Evolutionary conservation across 116 monocot genomes (phyloP).

Genomic region (Cymodocea nodosa): DNA sequence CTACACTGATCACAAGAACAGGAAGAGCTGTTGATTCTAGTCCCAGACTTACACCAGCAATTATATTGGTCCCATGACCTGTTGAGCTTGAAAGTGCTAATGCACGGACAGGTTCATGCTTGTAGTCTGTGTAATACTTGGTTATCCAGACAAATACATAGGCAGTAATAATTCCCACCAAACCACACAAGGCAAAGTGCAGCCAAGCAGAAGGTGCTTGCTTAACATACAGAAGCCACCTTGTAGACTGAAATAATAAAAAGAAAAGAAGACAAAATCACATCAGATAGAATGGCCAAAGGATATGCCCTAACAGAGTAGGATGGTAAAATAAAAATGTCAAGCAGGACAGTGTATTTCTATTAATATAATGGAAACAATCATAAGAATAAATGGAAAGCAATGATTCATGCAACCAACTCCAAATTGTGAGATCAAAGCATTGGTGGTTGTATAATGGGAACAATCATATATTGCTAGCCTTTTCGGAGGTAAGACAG

Average conservation of each 20-base stretch:
- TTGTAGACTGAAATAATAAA: conserved; percentile 52
- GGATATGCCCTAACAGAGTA: too few relatives aligned
- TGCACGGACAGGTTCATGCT: conserved; percentile 75
- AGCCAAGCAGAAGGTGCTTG: conserved; percentile 98
- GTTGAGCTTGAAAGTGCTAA: conserved; percentile 89
- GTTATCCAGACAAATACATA: conserved; percentile 92
- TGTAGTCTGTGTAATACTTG: conserved; percentile 76
- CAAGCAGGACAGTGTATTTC: too few relatives aligned
- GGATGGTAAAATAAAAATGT: too few relatives aligned
- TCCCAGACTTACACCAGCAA: conserved; percentile 91
- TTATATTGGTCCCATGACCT: conserved; percentile 99
- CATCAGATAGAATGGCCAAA: too few relatives aligned
- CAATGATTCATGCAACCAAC: too few relatives aligned
- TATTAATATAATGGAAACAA: too few relatives aligned
- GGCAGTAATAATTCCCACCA: conserved; percentile 94
- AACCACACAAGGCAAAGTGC: conserved; percentile 86
- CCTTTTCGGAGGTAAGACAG: too few relatives aligned
- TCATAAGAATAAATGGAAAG: too few relatives aligned
- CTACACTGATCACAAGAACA: conserved; percentile 84
- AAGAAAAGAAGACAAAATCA: not conserved
- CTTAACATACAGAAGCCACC: conserved; percentile 95
- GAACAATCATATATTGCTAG: too few relatives aligned
- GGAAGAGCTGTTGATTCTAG: conserved; percentile 97
- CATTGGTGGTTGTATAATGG: too few relatives aligned
- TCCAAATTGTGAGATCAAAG: too few relatives aligned